A percentile compares a stretch with the other conserved stretches of the same genome.
phyloP scores from a whole-genome alignment of 2,329 filamentous ascomycete species.

The Rutstroemia sp. region DNA sequence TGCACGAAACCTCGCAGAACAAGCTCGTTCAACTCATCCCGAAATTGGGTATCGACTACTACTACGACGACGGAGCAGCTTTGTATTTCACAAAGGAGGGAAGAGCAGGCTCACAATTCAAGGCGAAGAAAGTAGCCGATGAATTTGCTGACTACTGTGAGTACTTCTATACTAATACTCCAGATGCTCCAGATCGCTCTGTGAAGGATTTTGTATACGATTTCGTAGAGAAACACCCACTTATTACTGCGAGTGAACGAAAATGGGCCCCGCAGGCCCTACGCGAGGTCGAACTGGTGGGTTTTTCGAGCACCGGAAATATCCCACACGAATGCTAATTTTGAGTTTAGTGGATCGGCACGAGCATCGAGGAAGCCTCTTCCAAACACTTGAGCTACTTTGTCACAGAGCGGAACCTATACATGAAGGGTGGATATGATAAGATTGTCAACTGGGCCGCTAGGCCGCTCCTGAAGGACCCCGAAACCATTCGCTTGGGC shows the following conservation, averaged over 20 bases:
- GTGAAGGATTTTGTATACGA: conserved; percentile 35
- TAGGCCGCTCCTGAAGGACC: conserved; percentile 29
- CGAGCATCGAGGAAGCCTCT: conserved; percentile 34
- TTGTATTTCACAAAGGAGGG: conserved; percentile 36
- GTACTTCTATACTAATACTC: conserved; percentile 35
- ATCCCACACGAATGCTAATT: background rate
- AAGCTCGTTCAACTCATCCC: conserved; percentile 36
- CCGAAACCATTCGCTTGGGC: conserved; percentile 32
- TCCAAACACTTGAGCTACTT: conserved; percentile 37
- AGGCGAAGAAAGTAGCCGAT: conserved; percentile 39
- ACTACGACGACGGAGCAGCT: conserved; percentile 37
- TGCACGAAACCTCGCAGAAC: conserved; percentile 39
- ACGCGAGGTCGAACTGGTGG: conserved; percentile 34
- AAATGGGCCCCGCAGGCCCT: conserved; percentile 37
- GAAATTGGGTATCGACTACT: conserved; percentile 36
- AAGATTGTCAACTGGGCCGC: conserved; percentile 36
- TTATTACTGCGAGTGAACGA: conserved; percentile 36
- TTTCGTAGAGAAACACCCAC: conserved; percentile 34
- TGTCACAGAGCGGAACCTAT: conserved; percentile 37
- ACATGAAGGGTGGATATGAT: conserved; percentile 40
- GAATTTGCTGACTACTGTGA: conserved; percentile 37
- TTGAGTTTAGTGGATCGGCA: conserved; percentile 32
- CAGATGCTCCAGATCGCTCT: conserved; percentile 34
- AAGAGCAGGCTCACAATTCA: conserved; percentile 37
- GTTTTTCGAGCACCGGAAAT: background rate